Conservation (phyloP, 2,329 filamentous ascomycete species). For the Pseudogymnoascus sp. region DNA sequence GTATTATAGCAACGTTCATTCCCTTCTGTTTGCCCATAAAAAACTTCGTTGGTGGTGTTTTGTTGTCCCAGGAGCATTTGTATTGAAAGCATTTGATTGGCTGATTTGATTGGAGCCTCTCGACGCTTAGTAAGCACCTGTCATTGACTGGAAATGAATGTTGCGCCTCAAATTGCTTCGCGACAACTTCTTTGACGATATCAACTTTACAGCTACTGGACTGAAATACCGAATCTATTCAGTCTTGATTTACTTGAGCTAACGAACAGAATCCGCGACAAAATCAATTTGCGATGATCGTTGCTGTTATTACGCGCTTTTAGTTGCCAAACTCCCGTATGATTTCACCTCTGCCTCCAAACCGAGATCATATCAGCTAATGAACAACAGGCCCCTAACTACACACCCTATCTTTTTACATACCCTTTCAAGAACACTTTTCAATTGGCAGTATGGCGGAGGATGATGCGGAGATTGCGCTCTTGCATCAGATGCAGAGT, state of each 20-base stretch:
- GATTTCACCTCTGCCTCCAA: background rate
- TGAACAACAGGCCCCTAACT: background rate
- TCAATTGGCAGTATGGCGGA: constrained; percentile 25
- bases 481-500: constrained; percentile 30
- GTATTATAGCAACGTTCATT: background rate
- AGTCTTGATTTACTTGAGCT: background rate
- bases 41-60: background rate
- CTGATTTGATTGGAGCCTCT: background rate
- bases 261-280: background rate
- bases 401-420: background rate
- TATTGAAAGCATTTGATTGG: background rate
- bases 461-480: constrained; percentile 32
- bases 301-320: constrained; percentile 1
- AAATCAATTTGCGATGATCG: constrained; percentile 6
- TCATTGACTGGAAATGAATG: background rate
- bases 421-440: background rate
- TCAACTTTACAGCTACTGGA: background rate
- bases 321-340: background rate
- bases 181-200: constrained; percentile 1
- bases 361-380: background rate
- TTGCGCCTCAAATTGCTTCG: background rate
- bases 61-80: background rate
- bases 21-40: background rate
- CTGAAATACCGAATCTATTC: background rate
- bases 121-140: background rate